These are phyloP conservation scores for Fusarium succisae DNA, from an alignment of 2,329 filamentous ascomycete genomes.

Conservation along the genomic window DNA sequence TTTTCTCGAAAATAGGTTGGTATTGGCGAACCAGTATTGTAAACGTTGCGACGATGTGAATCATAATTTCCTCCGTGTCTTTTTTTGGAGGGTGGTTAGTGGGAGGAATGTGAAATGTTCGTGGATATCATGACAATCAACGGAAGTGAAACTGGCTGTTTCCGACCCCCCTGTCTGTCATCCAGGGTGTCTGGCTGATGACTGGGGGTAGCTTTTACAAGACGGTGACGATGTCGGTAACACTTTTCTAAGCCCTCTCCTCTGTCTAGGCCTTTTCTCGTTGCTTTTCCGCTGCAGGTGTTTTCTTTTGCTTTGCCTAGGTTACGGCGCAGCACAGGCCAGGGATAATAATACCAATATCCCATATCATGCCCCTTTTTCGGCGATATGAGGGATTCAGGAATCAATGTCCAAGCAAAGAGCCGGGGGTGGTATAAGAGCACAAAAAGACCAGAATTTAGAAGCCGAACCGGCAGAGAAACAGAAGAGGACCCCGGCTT, in stretches of 20 bases:
- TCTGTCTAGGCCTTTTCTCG: neutral
- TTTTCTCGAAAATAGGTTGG: constrained; percentile 9
- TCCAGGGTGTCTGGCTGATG: constrained; percentile 21
- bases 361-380: constrained; percentile 21
- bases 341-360: constrained; percentile 5
- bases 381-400: constrained; percentile 25
- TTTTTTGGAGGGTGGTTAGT: constrained; percentile 24
- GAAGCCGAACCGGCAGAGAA: constrained; percentile 33
- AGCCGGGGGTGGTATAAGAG: constrained; percentile 18
- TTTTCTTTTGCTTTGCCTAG: constrained; percentile 15
- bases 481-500: constrained; percentile 20
- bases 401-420: constrained; percentile 29
- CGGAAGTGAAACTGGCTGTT: constrained; percentile 31
- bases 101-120: constrained; percentile 17
- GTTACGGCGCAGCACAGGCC: constrained; percentile 27
- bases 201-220: constrained; percentile 19
- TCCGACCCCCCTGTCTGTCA: constrained; percentile 31
- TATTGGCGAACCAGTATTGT: constrained; percentile 14
- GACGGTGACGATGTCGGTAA: constrained; percentile 21
- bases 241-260: constrained; percentile 5
- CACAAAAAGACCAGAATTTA: constrained; percentile 13
- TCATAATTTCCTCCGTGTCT: constrained; percentile 1
- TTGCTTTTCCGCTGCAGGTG: constrained; percentile 27
- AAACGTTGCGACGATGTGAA: constrained; percentile 14
- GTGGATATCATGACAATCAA: constrained; percentile 30